Percentiles rank a stretch among this genome's conserved stretches.
These are phyloP conservation scores for Leccinum variicolor DNA, from an alignment of 768 basidiomycete genomes.

Conservation along the genomic window DNA sequence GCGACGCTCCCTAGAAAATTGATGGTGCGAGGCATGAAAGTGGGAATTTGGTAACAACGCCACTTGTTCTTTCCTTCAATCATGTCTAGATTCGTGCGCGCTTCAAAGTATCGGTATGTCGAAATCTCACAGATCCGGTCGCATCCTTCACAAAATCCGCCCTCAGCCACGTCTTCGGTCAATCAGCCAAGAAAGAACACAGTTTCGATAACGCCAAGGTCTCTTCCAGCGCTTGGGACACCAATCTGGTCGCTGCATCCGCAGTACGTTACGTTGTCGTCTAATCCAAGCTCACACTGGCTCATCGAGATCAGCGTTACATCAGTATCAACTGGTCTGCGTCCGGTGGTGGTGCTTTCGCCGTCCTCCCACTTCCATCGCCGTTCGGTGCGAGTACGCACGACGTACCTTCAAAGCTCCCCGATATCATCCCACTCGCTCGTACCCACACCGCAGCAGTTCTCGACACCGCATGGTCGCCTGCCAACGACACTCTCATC, in stretches of 20 bases:
- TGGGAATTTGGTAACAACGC: no score
- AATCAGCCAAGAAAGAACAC: constrained; percentile 81
- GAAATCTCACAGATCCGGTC: constrained; percentile 7
- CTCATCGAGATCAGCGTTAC: constrained; percentile 52
- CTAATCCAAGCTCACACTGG: not conserved
- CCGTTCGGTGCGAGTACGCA: constrained; percentile 53
- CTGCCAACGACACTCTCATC: constrained; percentile 87
- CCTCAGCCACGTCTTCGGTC: constrained; percentile 86
- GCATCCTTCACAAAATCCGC: not conserved
- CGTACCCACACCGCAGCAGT: constrained; percentile 82
- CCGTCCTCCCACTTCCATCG: constrained; percentile 84
- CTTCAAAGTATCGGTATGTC: constrained; percentile 81
- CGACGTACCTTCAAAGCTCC: constrained; percentile 72
- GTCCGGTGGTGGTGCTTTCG: constrained; percentile 91
- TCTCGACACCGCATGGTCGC: constrained; percentile 96
- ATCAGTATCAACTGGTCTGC: constrained; percentile 94
- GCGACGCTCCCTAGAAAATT: constrained; percentile 22
- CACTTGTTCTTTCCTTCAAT: not conserved
- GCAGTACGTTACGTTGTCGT: constrained; percentile 41
- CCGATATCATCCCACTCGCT: constrained; percentile 89
- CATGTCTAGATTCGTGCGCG: constrained; percentile 85
- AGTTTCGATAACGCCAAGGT: constrained; percentile 80
- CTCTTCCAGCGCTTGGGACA: constrained; percentile 93
- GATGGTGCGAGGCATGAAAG: constrained; percentile 20
- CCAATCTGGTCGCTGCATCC: constrained; percentile 85